These are phyloP conservation scores for Leishmania tropica DNA, from an alignment of 208 protist species.

Conservation along the genomic window DNA sequence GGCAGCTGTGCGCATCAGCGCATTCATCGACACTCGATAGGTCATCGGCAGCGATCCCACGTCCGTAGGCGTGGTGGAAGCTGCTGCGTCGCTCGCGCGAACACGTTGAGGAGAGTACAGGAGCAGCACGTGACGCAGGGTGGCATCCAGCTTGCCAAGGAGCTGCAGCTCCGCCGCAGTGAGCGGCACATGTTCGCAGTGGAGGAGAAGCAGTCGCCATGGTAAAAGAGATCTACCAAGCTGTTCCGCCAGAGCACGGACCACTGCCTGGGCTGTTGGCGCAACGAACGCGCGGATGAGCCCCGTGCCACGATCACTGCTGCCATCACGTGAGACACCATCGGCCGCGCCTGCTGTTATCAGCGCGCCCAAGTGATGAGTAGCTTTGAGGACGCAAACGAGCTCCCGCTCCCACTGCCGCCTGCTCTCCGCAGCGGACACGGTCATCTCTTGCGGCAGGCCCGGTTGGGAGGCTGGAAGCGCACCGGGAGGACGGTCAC, in stretches of 20 bases:
- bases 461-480: not conserved
- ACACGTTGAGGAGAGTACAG: not conserved
- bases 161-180: conserved; percentile 11
- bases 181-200: conserved; percentile 1
- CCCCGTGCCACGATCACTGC: not conserved
- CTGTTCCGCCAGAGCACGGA: conserved; percentile 43
- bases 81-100: not conserved
- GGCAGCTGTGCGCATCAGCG: not conserved
- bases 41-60: conserved; percentile 2
- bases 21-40: conserved; percentile 2
- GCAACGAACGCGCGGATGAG: conserved; percentile 6
- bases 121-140: conserved; percentile 17
- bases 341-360: not conserved
- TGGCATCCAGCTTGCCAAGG: conserved; percentile 14
- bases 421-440: conserved; percentile 3
- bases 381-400: conserved; percentile 17
- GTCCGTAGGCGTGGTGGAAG: not conserved
- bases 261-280: conserved; percentile 32
- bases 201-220: conserved; percentile 15
- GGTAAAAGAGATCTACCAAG: conserved; percentile 34
- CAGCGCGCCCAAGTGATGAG: conserved; percentile 17
- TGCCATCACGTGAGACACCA: not conserved
- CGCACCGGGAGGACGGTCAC: not conserved
- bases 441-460: not conserved
- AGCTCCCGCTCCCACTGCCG: conserved; percentile 27